A percentile compares a stretch with the other conserved stretches of the same genome.
Evolutionary conservation across 257 asterid genomes (phyloP).

Genomic region (Orobanche coerulescens): DNA sequence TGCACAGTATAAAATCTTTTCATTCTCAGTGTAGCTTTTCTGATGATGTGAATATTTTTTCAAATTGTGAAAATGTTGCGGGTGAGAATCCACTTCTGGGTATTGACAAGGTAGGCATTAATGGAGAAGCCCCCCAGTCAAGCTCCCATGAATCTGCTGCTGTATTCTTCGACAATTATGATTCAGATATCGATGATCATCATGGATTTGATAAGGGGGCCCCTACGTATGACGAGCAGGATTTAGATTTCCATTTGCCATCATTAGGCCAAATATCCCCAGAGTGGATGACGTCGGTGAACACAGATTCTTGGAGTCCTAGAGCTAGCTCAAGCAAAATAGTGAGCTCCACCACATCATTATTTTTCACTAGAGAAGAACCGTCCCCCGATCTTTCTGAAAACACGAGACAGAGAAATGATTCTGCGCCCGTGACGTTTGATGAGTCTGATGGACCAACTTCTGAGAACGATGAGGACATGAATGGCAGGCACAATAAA

Average conservation of each 20-base stretch:
- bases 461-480: slow-evolving; percentile 51
- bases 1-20: slow-evolving; percentile 36
- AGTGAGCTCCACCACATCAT: slow-evolving; percentile 32
- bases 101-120: slow-evolving; percentile 22
- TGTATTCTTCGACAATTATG: slow-evolving; percentile 49
- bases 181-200: slow-evolving; percentile 56
- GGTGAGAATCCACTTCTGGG: slow-evolving; percentile 27
- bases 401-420: slow-evolving; percentile 25
- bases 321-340: slow-evolving; percentile 28
- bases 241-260: slow-evolving; percentile 32
- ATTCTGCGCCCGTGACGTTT: slow-evolving; percentile 36
- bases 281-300: slow-evolving; percentile 16
- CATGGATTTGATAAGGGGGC: slow-evolving; percentile 30
- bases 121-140: slow-evolving; percentile 29
- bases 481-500: slow-evolving; percentile 19
- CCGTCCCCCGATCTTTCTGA: slow-evolving; percentile 36
- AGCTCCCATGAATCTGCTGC: slow-evolving; percentile 37
- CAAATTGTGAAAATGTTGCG: slow-evolving; percentile 32
- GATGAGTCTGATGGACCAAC: slow-evolving; percentile 58
- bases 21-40: slow-evolving; percentile 35
- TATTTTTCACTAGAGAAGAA: slow-evolving; percentile 27
- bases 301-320: slow-evolving; percentile 32
- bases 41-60: slow-evolving; percentile 37
- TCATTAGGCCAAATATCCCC: slow-evolving; percentile 41
- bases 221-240: slow-evolving; percentile 44